Evolutionary conservation across 2,329 filamentous ascomycete genomes (phyloP), one percentile per base, ranked within the genome.

Genomic region (Clonostachys sp.): DNA sequence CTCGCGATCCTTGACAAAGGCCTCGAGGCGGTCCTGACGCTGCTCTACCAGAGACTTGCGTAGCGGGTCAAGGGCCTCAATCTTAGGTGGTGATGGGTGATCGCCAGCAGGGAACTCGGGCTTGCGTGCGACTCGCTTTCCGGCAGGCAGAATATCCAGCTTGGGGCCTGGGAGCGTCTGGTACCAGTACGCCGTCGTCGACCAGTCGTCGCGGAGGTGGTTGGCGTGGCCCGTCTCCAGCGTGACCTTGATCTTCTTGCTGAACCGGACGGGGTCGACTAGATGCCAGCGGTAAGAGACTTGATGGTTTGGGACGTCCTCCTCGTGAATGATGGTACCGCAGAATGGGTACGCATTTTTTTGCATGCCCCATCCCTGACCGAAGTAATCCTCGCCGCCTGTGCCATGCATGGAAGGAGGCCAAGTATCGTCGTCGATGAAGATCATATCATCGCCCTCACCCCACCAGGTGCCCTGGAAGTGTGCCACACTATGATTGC

Each of bases 381-480:
- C 51, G 38, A 64, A 63, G 50, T 64, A 64, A 49, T 64, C 62
- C 39, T 64, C 62, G 17, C 53, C 58, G 9, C 62, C 62, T 10
- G 62, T 64, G 42, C 62, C 62, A 42, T 64, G 61, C 55, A 64
- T 59, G 24, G 53, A 57, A 2, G 62, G 62, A 9, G 61, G 61
- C 62, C 62, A 64, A 8, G 57, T 60, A 45, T 64, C 61, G 46
- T 64, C 60, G 51, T 64, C 61, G 47, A 64, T 62, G 43, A 57
- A 64, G 51, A 64, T 63, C 59, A 64, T 62, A 44, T 63, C 61
- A 48, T 64, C 61, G 47, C 61, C 61, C 41, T 64, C 61, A 7
- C 61, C 61, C 61, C 61, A 64, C 61, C 61, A 64, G 5, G 61
- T 63, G 12, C 59, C 61, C 49, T 64, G 62, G 43, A 57, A 60